Evolutionary conservation across 73 alveolate species (phyloP), one percentile per base, ranked within the genome.

Genomic region (Paramecium primaurelia): DNA sequence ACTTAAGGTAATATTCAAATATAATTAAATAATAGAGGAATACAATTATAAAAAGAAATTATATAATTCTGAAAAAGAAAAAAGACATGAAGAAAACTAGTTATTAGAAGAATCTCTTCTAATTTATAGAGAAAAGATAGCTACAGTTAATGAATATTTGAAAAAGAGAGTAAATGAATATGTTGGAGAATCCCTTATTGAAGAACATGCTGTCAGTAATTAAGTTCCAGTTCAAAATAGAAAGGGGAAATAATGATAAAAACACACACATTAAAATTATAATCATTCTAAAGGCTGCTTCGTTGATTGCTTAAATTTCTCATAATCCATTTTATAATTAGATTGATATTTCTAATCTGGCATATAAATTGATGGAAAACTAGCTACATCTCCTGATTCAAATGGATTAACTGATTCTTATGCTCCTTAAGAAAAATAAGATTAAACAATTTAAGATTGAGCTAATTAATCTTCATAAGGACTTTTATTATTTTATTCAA

Each of bases 101-200:
- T 75, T 75, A 40, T 75, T 75, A 75, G 88, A 75, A 75, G 88
- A 75, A 75, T 34, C 88, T 4, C 88, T 75, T 37, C 60, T 75
- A 34, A 75, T 75, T 16, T 75, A 75, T 22, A 75, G 37, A 22
- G 88, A 75, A 37, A 75, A 75, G 60, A 75, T 75, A 1, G 88
- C 69, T 16, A 75, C 88, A 12, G 59, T 75, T 26, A 75, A 75
- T 75, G 88, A 75, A 18, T 75, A 75, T 10, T 75, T 75, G 37
- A 75, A 75, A 20, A 75, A 75, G 88, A 75, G 88, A 75, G 88
- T 75, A 16, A 75, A 75, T 7, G 88, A 75, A 14, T 75, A 75
- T 40, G 88, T 75, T 16, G 88, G 88, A 2, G 88, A 75, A 18
- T 75, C 88, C 14, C 34, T 75, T 6, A 75, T 75, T 7, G 88